Conservation (phyloP, 495 filamentous ascomycete species). For the Aspergillus ostianus region DNA sequence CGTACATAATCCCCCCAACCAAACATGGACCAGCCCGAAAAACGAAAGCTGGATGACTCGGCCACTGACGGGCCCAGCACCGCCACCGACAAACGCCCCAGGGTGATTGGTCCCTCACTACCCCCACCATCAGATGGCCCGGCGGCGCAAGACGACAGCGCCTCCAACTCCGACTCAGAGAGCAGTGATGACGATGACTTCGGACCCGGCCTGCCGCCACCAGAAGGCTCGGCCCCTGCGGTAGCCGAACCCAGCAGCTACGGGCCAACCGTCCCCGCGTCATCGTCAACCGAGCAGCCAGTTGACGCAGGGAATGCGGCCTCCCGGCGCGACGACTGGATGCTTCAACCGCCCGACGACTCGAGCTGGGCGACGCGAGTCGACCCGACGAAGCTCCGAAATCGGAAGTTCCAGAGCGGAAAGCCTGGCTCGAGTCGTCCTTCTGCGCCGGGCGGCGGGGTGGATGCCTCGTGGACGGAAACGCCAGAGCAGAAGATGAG, state of each 20-base stretch:
- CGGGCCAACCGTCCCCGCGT: slow-evolving; percentile 5
- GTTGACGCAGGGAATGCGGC: slow-evolving; percentile 30
- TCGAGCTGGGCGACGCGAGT: slow-evolving; percentile 62
- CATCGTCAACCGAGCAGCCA: slow-evolving; percentile 17
- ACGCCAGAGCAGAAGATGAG: slow-evolving; percentile 84
- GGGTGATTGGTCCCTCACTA: slow-evolving; percentile 35
- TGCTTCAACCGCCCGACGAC: slow-evolving; percentile 77
- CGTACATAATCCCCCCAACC: not conserved
- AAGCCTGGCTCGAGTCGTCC: slow-evolving; percentile 52
- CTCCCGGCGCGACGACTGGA: slow-evolving; percentile 80
- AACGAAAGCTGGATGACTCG: slow-evolving; percentile 10
- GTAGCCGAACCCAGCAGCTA: not conserved
- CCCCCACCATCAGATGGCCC: slow-evolving; percentile 17
- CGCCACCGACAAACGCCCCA: slow-evolving; percentile 22
- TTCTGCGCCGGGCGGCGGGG: slow-evolving; percentile 18
- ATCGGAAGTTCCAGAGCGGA: slow-evolving; percentile 80
- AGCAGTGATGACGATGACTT: slow-evolving; percentile 64
- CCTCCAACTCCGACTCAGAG: slow-evolving; percentile 27
- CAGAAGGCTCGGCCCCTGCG: slow-evolving; percentile 25
- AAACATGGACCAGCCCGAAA: slow-evolving; percentile 18
- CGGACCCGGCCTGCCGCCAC: slow-evolving; percentile 76
- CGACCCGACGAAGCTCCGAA: slow-evolving; percentile 80
- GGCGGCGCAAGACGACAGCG: slow-evolving; percentile 11
- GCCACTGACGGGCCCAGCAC: not conserved
- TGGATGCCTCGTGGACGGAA: slow-evolving; percentile 80